Evolutionary conservation across 2,329 filamentous ascomycete species (phyloP).

Genomic region (Chrysoporthe cubensis): DNA sequence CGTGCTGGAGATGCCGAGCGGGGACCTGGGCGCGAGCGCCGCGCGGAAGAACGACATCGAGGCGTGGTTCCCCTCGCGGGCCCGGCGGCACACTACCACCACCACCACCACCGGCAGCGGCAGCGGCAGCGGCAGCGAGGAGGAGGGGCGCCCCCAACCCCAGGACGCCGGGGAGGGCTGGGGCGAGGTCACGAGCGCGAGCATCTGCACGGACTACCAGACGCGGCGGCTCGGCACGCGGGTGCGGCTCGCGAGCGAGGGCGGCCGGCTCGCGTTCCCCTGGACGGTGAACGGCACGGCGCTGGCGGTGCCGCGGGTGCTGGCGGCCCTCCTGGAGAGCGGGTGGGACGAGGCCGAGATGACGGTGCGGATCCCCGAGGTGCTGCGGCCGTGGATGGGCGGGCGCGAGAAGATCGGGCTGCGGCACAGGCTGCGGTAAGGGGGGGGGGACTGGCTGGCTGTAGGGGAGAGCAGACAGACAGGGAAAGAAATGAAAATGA

Average conservation of each 20-base stretch:
- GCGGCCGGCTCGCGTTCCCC: conserved; percentile 69
- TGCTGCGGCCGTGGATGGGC: conserved; percentile 83
- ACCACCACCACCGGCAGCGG: not conserved
- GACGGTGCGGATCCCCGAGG: conserved; percentile 76
- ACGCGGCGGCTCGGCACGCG: conserved; percentile 79
- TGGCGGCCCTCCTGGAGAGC: conserved; percentile 89
- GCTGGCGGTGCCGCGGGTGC: conserved; percentile 83
- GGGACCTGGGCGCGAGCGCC: conserved; percentile 88
- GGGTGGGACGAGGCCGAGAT: conserved; percentile 76
- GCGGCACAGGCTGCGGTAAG: conserved; percentile 36
- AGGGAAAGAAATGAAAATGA: not conserved
- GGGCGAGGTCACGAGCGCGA: conserved; percentile 91
- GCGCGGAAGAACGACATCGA: conserved; percentile 91
- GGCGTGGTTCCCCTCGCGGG: conserved; percentile 84
- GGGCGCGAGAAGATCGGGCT: conserved; percentile 67
- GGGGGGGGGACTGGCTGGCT: not conserved
- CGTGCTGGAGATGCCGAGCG: conserved; percentile 87
- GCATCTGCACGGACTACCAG: conserved; percentile 95
- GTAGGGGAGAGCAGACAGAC: too few species aligned
- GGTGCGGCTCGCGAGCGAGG: conserved; percentile 54
- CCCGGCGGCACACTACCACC: conserved; percentile 16
- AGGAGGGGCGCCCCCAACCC: not conserved
- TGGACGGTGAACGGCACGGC: conserved; percentile 95
- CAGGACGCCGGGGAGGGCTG: conserved; percentile 70
- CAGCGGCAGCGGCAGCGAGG: not conserved